Conservation (phyloP, 176 grass and related monocot species). For the Alloteropsis semialata region DNA sequence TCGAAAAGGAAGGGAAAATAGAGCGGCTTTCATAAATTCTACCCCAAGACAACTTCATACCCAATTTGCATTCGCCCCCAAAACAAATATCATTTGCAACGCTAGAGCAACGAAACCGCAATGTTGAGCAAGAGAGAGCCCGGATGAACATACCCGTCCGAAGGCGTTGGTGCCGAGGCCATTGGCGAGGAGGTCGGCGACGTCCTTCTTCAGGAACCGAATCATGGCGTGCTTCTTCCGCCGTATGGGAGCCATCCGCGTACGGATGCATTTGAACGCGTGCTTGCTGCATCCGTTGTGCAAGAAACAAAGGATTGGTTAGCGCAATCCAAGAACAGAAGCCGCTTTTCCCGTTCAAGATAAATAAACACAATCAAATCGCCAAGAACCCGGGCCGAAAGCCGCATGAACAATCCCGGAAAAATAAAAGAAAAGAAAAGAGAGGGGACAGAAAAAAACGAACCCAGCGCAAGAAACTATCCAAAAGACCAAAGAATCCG, state of each 20-base stretch:
- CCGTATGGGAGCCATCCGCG: slow-evolving; percentile 56
- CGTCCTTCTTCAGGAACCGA: slow-evolving; percentile 85
- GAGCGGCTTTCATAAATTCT: not conserved
- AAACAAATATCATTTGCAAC: not conserved
- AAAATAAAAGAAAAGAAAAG: not conserved
- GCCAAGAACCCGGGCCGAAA: not conserved
- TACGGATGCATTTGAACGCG: slow-evolving; percentile 71
- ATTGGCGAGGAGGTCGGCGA: slow-evolving; percentile 80
- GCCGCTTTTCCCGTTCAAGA: not conserved
- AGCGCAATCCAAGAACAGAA: not conserved
- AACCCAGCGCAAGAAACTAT: not conserved
- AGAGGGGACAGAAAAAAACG: not conserved
- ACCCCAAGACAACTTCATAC: not conserved
- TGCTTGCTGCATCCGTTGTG: slow-evolving; percentile 50
- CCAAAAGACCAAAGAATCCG: not conserved
- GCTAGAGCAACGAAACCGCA: not conserved
- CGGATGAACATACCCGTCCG: slow-evolving; percentile 40
- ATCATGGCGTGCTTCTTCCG: slow-evolving; percentile 85
- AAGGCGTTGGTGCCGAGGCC: slow-evolving; percentile 71
- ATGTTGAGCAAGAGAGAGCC: not conserved
- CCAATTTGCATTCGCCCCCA: not conserved
- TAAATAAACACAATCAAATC: not conserved
- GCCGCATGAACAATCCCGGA: not conserved
- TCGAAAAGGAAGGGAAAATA: not conserved
- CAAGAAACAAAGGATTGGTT: slow-evolving; percentile 9